A percentile compares a stretch with the other conserved stretches of the same genome.
These are phyloP conservation scores for Daldinia sp. DNA, from an alignment of 2,329 filamentous ascomycete genomes.

Conservation along the genomic window DNA sequence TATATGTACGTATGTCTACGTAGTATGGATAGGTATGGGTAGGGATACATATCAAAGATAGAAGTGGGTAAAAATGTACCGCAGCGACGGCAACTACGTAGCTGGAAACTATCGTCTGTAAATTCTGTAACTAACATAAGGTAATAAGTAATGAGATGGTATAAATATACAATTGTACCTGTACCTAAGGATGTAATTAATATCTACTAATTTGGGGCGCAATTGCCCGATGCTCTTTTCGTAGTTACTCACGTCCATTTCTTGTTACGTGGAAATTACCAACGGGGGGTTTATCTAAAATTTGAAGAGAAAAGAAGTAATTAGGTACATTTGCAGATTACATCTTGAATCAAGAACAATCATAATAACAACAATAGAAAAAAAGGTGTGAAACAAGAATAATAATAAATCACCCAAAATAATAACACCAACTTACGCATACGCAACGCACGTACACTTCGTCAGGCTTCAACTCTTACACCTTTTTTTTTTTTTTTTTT, in stretches of 20 bases:
- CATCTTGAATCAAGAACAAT: no score
- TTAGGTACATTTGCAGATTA: no score
- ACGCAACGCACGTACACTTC: conserved; percentile 23
- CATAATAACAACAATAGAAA: neutral
- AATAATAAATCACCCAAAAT: neutral
- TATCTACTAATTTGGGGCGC: neutral
- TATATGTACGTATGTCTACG: neutral
- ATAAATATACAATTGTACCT: neutral
- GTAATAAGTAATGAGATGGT: no score
- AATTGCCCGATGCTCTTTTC: conserved; percentile 4
- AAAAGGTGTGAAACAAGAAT: neutral
- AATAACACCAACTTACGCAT: conserved; percentile 1
- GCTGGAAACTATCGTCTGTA: conserved; percentile 13
- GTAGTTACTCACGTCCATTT: neutral
- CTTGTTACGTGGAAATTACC: neutral
- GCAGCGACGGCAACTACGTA: conserved; percentile 2
- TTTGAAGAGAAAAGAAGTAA: neutral
- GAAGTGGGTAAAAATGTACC: conserved; percentile 10
- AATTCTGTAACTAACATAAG: no score
- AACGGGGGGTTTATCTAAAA: neutral
- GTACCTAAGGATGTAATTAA: neutral
- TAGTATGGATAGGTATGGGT: neutral
- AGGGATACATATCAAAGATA: no score
- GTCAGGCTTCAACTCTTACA: conserved; percentile 3
- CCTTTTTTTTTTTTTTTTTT: neutral